phyloP scores from a whole-genome alignment of 2,329 filamentous ascomycete genomes.

The Colletotrichum australisinense region DNA sequence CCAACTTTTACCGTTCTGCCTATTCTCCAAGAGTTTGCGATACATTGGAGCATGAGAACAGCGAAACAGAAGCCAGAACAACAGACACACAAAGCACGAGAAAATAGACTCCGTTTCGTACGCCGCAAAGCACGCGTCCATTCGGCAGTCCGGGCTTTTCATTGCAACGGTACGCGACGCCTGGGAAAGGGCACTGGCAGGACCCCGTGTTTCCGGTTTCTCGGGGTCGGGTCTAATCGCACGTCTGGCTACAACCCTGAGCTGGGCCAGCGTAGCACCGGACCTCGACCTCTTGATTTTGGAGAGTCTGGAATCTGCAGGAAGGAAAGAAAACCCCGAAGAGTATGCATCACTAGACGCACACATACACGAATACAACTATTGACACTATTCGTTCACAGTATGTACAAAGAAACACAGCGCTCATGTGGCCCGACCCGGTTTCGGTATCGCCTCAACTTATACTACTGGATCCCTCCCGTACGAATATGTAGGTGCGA shows the following conservation, averaged over 20 bases:
- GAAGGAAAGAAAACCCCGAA: slow-evolving; percentile 2
- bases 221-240: slow-evolving; percentile 25
- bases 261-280: slow-evolving; percentile 17
- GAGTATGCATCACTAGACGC: neutral
- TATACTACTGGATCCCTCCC: neutral
- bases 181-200: slow-evolving; percentile 5
- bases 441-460: neutral
- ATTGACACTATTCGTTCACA: neutral
- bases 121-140: neutral
- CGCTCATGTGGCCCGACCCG: neutral
- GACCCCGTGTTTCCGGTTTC: slow-evolving; percentile 30
- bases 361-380: neutral
- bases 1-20: neutral
- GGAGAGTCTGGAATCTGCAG: slow-evolving; percentile 15
- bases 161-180: neutral
- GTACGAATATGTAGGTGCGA: too few relatives aligned
- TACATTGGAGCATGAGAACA: neutral
- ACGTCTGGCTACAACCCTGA: slow-evolving; percentile 12
- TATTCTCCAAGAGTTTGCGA: neutral
- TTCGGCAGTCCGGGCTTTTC: neutral
- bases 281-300: neutral
- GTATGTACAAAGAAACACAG: neutral
- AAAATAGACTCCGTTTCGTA: slow-evolving; percentile 4
- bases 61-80: neutral
- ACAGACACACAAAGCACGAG: neutral